phyloP scores from a whole-genome alignment of 2,329 filamentous ascomycete species.

The Pseudogymnoascus verrucosus region DNA sequence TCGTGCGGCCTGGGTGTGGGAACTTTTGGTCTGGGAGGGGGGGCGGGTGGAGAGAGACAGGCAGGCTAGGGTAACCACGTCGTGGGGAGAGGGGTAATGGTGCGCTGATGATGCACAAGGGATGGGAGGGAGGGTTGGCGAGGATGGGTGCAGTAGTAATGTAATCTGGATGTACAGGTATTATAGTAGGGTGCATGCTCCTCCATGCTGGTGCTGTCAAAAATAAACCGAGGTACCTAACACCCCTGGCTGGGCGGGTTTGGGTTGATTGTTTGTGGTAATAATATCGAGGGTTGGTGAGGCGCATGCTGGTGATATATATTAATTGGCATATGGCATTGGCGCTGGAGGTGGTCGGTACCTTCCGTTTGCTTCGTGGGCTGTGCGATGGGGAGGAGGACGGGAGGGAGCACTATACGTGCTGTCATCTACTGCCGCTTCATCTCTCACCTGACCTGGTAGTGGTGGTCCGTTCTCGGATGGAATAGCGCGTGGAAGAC shows the following conservation, averaged over 20 bases:
- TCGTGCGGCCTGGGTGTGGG: background rate
- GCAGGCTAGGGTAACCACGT: too few relatives aligned
- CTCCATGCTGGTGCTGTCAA: background rate
- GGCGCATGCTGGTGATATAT: background rate
- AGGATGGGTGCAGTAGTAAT: too few relatives aligned
- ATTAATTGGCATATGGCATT: background rate
- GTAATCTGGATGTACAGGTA: background rate
- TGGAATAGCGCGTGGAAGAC: background rate
- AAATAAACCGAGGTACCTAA: background rate
- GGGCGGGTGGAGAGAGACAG: too few relatives aligned
- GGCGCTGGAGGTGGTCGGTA: background rate
- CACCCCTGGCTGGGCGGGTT: background rate
- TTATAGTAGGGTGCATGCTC: background rate
- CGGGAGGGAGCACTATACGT: too few relatives aligned
- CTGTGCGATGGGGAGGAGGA: background rate
- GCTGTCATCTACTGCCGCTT: background rate
- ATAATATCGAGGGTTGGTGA: background rate
- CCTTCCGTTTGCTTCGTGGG: background rate
- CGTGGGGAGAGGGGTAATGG: too few relatives aligned
- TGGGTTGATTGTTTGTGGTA: background rate
- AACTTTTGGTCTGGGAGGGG: too few relatives aligned
- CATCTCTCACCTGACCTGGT: background rate
- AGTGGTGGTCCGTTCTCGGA: background rate
- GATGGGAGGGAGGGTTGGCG: too few relatives aligned
- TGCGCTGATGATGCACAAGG: too few relatives aligned